Base-by-base conservation (phyloP, 441 rosid genomes). In the Capsella rubella region DNA sequence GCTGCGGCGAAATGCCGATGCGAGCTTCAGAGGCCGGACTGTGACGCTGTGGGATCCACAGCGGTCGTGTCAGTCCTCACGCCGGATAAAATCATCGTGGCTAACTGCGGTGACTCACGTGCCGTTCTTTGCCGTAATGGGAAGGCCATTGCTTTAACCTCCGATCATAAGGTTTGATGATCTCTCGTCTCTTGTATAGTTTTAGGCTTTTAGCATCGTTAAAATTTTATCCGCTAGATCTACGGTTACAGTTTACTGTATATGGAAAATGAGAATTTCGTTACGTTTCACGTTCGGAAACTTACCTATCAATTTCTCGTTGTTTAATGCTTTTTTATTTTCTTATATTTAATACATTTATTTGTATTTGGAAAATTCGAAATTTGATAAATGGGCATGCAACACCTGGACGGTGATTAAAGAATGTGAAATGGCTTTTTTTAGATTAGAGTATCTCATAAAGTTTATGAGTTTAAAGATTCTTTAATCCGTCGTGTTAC, bases 31-130 rank as follows among this genome's bases (percentile, higher is more conserved):
- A 68, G 87, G 45, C 93, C 89, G 2, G 88, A 84, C 63, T 82
- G 87, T 55, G 89, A 86, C 28, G 87, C 93, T 1, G 93, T 85
- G 16, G 93, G 93, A 3, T 88, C 93, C 9, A 88, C 93, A 0
- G 90, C 90, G 0, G 86, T 86, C 37, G 85, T 83, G 21, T 86
- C 93, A 0, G 75, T 88, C 14, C 58, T 88, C 40, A 86, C 86
- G 3, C 81, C 84, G 8, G 83, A 84, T 12, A 81, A 86, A 71
- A 81, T 88, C 8, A 12, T 86, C 13, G 85, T 88, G 31, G 89
- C 93, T 0, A 88, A 88, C 18, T 86, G 90, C 8, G 93, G 93
- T 8, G 92, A 88, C 65, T 88, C 92, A 1, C 80, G 92, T 66
- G 90, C 92, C 6, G 84, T 88, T 59, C 77, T 86, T n/a, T 86